phyloP scores from a whole-genome alignment of 345 rosid genomes.

The Citrus hindsii region DNA sequence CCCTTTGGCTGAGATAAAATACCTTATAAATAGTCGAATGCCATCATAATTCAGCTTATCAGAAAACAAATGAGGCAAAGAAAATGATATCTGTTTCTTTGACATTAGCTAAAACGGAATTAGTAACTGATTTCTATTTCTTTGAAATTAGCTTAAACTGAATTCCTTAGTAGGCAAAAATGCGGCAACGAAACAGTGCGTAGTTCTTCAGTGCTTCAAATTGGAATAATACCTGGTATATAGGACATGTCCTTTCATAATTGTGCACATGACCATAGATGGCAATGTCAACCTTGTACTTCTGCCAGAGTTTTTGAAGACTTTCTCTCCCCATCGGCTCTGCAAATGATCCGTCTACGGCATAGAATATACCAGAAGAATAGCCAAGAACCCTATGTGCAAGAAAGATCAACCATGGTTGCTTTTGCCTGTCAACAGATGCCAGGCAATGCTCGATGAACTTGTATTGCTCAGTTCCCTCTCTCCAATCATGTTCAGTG shows the following conservation, averaged over 20 bases:
- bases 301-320: constrained; percentile 74
- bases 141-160: not conserved
- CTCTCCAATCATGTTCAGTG: constrained; percentile 76
- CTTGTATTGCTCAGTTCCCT: constrained; percentile 66
- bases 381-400: constrained; percentile 77
- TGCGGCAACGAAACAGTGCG: not conserved
- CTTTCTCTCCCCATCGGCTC: constrained; percentile 69
- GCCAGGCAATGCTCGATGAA: constrained; percentile 68
- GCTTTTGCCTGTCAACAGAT: constrained; percentile 61
- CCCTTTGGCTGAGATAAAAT: not conserved
- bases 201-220: not conserved
- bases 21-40: not conserved
- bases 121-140: not conserved
- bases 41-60: not conserved
- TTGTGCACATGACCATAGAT: constrained; percentile 70
- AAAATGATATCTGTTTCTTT: not conserved
- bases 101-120: not conserved
- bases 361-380: constrained; percentile 47
- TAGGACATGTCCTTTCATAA: constrained; percentile 72
- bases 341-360: constrained; percentile 46
- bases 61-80: not conserved
- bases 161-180: not conserved
- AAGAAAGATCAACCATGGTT: constrained; percentile 73
- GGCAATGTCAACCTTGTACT: constrained; percentile 72
- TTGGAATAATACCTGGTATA: constrained; percentile 49